Evolutionary conservation across 768 basidiomycete species (phyloP).

Genomic region (Saitozyma podzolica): DNA sequence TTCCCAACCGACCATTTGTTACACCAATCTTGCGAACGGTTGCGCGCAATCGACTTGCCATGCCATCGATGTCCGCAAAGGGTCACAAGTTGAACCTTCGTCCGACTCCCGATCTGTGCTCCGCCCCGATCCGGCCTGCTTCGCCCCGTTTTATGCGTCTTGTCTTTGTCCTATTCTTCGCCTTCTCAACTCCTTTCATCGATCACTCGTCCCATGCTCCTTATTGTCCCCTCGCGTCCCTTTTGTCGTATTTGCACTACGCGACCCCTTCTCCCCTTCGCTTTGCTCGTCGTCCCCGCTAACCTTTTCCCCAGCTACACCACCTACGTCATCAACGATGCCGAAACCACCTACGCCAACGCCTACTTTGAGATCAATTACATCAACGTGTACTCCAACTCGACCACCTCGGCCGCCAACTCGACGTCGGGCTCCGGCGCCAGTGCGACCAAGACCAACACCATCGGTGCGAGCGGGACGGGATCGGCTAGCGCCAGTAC

Average conservation of each 20-base stretch:
- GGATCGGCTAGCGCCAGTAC: constrained; percentile 3
- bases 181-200: too few species aligned
- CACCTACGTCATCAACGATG: constrained; percentile 62
- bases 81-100: too few species aligned
- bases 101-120: constrained; percentile 38
- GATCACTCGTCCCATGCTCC: too few species aligned
- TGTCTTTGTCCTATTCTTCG: too few species aligned
- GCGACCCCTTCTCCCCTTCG: too few species aligned
- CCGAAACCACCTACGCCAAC: constrained; percentile 33
- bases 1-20: too few species aligned
- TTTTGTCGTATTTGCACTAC: too few species aligned
- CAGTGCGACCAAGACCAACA: constrained; percentile 13
- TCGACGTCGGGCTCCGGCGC: neutral
- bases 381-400: constrained; percentile 58
- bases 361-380: constrained; percentile 66
- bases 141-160: neutral
- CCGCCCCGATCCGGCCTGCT: neutral
- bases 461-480: constrained; percentile 10
- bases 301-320: constrained; percentile 57
- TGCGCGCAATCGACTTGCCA: too few species aligned
- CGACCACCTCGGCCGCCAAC: constrained; percentile 4
- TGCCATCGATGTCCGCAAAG: too few species aligned
- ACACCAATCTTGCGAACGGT: too few species aligned
- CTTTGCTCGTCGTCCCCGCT: too few species aligned
- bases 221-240: too few species aligned